phyloP scores from a whole-genome alignment of 768 basidiomycete genomes.

The Leucocoprinus birnbaumii region DNA sequence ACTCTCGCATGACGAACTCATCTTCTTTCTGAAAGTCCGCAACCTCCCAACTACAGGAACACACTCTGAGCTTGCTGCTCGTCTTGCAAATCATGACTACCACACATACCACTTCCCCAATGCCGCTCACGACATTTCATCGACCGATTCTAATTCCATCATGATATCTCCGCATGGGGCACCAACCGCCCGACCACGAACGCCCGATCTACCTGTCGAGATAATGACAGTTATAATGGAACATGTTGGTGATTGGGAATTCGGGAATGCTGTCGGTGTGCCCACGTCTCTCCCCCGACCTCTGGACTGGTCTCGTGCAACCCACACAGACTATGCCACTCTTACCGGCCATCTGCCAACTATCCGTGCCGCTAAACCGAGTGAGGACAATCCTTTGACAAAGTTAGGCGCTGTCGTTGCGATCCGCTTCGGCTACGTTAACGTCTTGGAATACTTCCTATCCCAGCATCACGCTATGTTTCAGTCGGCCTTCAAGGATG shows the following conservation, averaged over 20 bases:
- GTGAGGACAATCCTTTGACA: constrained; percentile 55
- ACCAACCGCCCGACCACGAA: constrained; percentile 26
- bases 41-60: constrained; percentile 65
- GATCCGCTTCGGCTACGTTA: constrained; percentile 72
- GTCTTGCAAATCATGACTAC: constrained; percentile 73
- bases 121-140: constrained; percentile 23
- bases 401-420: constrained; percentile 64
- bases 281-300: constrained; percentile 68
- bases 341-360: constrained; percentile 58
- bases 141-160: constrained; percentile 25
- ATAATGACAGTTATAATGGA: constrained; percentile 77
- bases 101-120: constrained; percentile 65
- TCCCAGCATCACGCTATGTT: constrained; percentile 65
- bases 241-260: constrained; percentile 81
- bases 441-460: constrained; percentile 73
- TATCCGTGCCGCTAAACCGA: constrained; percentile 60
- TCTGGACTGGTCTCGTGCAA: constrained; percentile 69
- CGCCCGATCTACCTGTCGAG: constrained; percentile 71
- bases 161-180: constrained; percentile 20
- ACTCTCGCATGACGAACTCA: constrained; percentile 63
- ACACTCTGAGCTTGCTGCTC: constrained; percentile 61
- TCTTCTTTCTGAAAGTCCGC: constrained; percentile 73
- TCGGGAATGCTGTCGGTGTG: constrained; percentile 72
- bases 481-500: constrained; percentile 57
- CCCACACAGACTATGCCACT: constrained; percentile 68